phyloP scores from a whole-genome alignment of 768 basidiomycete species.

The Candolleomyces eurysporus region DNA sequence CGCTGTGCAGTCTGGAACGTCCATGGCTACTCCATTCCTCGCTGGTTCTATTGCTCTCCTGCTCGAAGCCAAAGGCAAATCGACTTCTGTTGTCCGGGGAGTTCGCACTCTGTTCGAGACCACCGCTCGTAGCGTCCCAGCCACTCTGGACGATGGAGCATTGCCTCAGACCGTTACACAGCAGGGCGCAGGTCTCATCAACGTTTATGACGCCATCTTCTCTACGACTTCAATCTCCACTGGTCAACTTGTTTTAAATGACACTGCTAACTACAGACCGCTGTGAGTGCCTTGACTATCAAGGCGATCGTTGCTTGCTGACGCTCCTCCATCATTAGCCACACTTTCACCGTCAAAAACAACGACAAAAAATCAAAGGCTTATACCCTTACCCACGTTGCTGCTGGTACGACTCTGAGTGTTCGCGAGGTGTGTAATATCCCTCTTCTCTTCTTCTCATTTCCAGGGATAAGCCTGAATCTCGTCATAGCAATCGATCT shows the following conservation, averaged over 20 bases:
- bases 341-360: conserved; percentile 49
- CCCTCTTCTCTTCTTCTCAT: not conserved
- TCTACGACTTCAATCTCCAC: conserved; percentile 48
- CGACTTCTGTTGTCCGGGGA: conserved; percentile 21
- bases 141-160: conserved; percentile 40
- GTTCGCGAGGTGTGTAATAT: conserved; percentile 34
- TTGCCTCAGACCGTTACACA: conserved; percentile 48
- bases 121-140: conserved; percentile 39
- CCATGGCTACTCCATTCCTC: conserved; percentile 45
- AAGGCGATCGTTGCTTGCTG: not conserved
- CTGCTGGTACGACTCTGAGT: conserved; percentile 56
- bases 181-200: conserved; percentile 51
- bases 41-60: conserved; percentile 45
- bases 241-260: conserved; percentile 54
- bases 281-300: conserved; percentile 29
- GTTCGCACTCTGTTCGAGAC: conserved; percentile 41
- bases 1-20: conserved; percentile 42
- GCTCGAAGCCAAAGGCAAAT: conserved; percentile 38
- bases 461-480: not conserved
- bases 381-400: conserved; percentile 50
- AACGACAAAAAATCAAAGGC: conserved; percentile 35
- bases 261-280: conserved; percentile 50
- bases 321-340: conserved; percentile 22
- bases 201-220: conserved; percentile 53
- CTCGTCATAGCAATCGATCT: conserved; percentile 8